Conservation (phyloP, 2,329 filamentous ascomycete species). For the Myotisia sp. region DNA sequence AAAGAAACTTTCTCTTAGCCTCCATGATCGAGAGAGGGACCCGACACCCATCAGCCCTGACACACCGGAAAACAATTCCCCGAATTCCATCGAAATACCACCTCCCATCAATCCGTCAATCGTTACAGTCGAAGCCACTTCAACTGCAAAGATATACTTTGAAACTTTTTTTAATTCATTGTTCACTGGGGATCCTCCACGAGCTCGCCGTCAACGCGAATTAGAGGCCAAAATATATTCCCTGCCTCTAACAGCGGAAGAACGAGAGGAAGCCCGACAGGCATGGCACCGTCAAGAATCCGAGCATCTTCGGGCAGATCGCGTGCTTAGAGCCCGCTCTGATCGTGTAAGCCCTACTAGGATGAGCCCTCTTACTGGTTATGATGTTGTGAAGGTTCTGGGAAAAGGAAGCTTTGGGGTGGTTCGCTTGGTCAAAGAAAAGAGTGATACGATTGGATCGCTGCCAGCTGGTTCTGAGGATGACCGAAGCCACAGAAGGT, state of each 20-base stretch:
- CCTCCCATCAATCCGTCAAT: slow-evolving; percentile 20
- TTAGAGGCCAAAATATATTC: slow-evolving; percentile 51
- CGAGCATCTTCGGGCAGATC: slow-evolving; percentile 57
- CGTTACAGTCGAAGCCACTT: slow-evolving; percentile 59
- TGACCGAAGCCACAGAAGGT: slow-evolving; percentile 10
- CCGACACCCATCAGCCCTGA: not conserved
- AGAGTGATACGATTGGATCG: slow-evolving; percentile 13
- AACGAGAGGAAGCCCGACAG: slow-evolving; percentile 38
- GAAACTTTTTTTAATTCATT: slow-evolving; percentile 73
- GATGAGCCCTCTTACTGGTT: slow-evolving; percentile 47
- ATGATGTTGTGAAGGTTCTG: slow-evolving; percentile 65
- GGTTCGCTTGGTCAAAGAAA: slow-evolving; percentile 70
- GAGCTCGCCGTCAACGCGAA: slow-evolving; percentile 46
- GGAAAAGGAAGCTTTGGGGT: slow-evolving; percentile 93
- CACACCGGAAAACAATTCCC: not conserved
- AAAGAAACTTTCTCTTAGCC: slow-evolving; percentile 6
- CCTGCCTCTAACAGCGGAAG: slow-evolving; percentile 42
- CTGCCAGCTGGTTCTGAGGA: slow-evolving; percentile 8
- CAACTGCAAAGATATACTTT: slow-evolving; percentile 71
- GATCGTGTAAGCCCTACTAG: slow-evolving; percentile 30
- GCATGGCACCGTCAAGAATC: slow-evolving; percentile 55
- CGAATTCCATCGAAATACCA: slow-evolving; percentile 8
- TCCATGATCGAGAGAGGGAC: slow-evolving; percentile 2
- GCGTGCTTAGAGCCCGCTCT: slow-evolving; percentile 53
- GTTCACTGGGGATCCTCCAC: slow-evolving; percentile 42